Base-by-base conservation (phyloP, 257 asterid species). In the Henckelia pumila region DNA sequence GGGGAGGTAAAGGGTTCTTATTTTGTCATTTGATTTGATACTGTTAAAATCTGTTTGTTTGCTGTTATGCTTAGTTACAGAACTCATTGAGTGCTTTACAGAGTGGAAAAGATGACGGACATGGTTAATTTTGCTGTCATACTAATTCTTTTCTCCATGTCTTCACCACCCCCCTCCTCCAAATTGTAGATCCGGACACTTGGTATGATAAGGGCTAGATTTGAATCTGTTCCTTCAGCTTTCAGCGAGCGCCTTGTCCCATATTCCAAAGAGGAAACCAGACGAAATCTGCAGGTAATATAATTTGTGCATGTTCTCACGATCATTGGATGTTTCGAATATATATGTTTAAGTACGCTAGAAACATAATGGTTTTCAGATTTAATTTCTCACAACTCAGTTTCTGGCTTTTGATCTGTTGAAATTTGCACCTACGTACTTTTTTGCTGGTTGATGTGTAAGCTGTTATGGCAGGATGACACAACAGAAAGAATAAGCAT, bases 141-240 rank as follows among this genome's bases (percentile, higher is more conserved):
- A 49, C n/a, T 28, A 44, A 55, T 49, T 65, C 52, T 26, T 29
- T n/a, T 66, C 32, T 65, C 69, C 58, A 16, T 74, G 23, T 52
- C 59, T 68, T 23, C 56, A 56, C 55, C 70, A 73, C 32, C 68
- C 64, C 72, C 59, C 52, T 28, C 68, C 64, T 70, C 59, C 52
- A 40, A 61, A 75, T 30, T 75, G 63, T 73, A 94, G 99, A 94
- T 94, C 80, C 84, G 99, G 86, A 91, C 99, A 63, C 91, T 94
- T 73, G 96, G 96, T 69, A 94, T 94, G 97, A 70, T 94, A 76
- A 81, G 99, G 80, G 95, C 99, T 63, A 86, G 99, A 77, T 94
- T 91, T 62, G 97, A 86, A 56, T 76, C 95, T 61, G 82, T 94
- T 73, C 99, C 99, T 67, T 72, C 84, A 71, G 99, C 99, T 79